These are phyloP conservation scores for Alternaria panax DNA, from an alignment of 2,329 filamentous ascomycete genomes.

Conservation along the genomic window DNA sequence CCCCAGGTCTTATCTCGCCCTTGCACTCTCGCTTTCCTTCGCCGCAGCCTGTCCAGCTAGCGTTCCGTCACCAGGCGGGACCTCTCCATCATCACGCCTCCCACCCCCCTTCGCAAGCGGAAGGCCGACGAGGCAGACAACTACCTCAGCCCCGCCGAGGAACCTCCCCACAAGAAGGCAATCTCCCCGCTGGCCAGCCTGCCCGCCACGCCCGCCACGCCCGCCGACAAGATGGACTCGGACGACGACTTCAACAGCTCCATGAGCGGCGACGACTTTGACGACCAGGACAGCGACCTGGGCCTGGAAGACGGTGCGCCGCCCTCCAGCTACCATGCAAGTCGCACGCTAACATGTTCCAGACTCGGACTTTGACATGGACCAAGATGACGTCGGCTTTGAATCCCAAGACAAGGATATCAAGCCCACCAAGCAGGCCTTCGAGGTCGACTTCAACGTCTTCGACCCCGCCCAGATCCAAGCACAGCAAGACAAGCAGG, in stretches of 20 bases:
- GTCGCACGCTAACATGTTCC: slow-evolving; percentile 25
- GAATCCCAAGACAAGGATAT: slow-evolving; percentile 73
- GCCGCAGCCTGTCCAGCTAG: slow-evolving; percentile 39
- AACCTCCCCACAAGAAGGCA: slow-evolving; percentile 43
- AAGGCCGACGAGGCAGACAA: slow-evolving; percentile 49
- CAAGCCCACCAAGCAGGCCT: slow-evolving; percentile 75
- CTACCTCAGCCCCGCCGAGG: slow-evolving; percentile 34
- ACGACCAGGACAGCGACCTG: slow-evolving; percentile 79
- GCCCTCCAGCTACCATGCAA: neutral
- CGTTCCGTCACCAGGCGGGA: slow-evolving; percentile 53
- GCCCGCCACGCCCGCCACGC: slow-evolving; percentile 45
- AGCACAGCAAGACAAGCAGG: slow-evolving; percentile 81
- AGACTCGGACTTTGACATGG: slow-evolving; percentile 63
- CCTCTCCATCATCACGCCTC: slow-evolving; percentile 48
- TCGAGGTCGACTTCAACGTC: slow-evolving; percentile 85
- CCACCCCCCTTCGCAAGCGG: slow-evolving; percentile 46
- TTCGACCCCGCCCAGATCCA: slow-evolving; percentile 82
- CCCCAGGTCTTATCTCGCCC: slow-evolving; percentile 13
- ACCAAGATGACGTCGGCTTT: slow-evolving; percentile 68
- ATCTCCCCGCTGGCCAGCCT: slow-evolving; percentile 28
- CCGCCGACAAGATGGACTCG: slow-evolving; percentile 78
- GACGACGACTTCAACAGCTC: slow-evolving; percentile 93
- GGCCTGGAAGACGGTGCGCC: slow-evolving; percentile 54
- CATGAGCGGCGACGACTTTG: slow-evolving; percentile 77
- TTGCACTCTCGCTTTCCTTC: slow-evolving; percentile 20